A percentile compares a stretch with the other conserved stretches of the same genome.
These are phyloP conservation scores for Emericellopsis atlantica DNA, from an alignment of 2,329 filamentous ascomycete species.

Conservation along the genomic window DNA sequence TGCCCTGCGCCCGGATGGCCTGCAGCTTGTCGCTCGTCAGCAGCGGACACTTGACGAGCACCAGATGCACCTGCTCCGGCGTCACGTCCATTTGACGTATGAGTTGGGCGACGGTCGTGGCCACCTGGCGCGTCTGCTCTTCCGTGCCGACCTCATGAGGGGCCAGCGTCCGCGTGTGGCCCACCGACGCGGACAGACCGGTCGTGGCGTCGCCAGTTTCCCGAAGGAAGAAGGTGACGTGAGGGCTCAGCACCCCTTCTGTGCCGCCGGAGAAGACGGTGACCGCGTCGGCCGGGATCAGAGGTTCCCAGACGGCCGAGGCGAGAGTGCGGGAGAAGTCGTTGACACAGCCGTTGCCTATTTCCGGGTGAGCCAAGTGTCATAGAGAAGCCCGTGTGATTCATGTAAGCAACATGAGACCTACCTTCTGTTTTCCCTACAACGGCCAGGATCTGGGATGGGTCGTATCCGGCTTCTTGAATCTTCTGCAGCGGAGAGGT, in stretches of 20 bases:
- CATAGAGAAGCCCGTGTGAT: no score
- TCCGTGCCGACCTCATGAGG: slow-evolving; percentile 4
- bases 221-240: slow-evolving; percentile 4
- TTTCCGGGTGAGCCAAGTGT: not conserved
- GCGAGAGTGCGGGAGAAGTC: slow-evolving; percentile 4
- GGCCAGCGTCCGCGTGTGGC: slow-evolving; percentile 2
- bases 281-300: slow-evolving; percentile 3
- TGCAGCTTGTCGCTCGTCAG: slow-evolving; percentile 3
- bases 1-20: slow-evolving; percentile 2
- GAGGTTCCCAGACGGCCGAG: slow-evolving; percentile 3
- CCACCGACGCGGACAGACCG: slow-evolving; percentile 2
- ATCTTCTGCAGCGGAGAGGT: slow-evolving; percentile 2
- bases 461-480: slow-evolving; percentile 1
- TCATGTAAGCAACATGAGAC: not conserved
- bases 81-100: not conserved
- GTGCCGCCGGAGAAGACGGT: slow-evolving; percentile 4
- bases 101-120: not conserved
- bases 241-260: slow-evolving; percentile 3
- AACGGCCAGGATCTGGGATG: slow-evolving; percentile 4
- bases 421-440: slow-evolving; percentile 4
- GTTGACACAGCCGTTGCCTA: slow-evolving; percentile 4
- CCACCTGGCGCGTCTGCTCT: slow-evolving; percentile 3
- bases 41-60: slow-evolving; percentile 4
- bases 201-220: not conserved
- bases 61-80: slow-evolving; percentile 3